phyloP scores from a whole-genome alignment of 2,329 filamentous ascomycete genomes.

The Cercospora canescens region DNA sequence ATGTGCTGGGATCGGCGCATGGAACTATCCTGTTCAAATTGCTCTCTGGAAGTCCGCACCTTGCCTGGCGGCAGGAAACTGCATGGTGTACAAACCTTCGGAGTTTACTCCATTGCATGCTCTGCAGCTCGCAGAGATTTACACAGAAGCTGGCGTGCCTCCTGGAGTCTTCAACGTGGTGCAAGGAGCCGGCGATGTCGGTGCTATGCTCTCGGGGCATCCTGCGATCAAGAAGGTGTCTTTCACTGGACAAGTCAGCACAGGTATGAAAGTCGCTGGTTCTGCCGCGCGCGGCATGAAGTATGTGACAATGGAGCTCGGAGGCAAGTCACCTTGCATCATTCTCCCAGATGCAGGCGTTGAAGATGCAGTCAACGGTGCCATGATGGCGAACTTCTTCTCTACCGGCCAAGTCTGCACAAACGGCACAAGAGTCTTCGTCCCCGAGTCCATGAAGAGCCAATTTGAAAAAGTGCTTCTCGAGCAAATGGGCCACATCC shows the following conservation, averaged over 20 bases:
- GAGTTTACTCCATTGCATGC: slow-evolving; percentile 86
- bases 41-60: slow-evolving; percentile 87
- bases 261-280: slow-evolving; percentile 77
- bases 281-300: slow-evolving; percentile 79
- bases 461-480: slow-evolving; percentile 69
- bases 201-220: slow-evolving; percentile 72
- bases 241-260: slow-evolving; percentile 85
- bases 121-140: slow-evolving; percentile 72
- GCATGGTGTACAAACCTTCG: slow-evolving; percentile 88
- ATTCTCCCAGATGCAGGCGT: slow-evolving; percentile 78
- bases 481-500: slow-evolving; percentile 68
- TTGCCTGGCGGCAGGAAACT: slow-evolving; percentile 82
- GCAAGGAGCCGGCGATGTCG: slow-evolving; percentile 76
- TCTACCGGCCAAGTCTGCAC: slow-evolving; percentile 90
- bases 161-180: slow-evolving; percentile 85
- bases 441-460: slow-evolving; percentile 65
- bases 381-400: slow-evolving; percentile 94
- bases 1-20: slow-evolving; percentile 83
- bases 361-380: slow-evolving; percentile 79
- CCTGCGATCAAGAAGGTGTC: slow-evolving; percentile 77
- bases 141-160: slow-evolving; percentile 75
- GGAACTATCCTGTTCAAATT: slow-evolving; percentile 92
- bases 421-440: slow-evolving; percentile 85
- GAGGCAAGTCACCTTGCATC: slow-evolving; percentile 80
- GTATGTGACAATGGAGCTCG: slow-evolving; percentile 89